Evolutionary conservation across 2,329 filamentous ascomycete genomes (phyloP).

Genomic region (Sporothrix protearum): DNA sequence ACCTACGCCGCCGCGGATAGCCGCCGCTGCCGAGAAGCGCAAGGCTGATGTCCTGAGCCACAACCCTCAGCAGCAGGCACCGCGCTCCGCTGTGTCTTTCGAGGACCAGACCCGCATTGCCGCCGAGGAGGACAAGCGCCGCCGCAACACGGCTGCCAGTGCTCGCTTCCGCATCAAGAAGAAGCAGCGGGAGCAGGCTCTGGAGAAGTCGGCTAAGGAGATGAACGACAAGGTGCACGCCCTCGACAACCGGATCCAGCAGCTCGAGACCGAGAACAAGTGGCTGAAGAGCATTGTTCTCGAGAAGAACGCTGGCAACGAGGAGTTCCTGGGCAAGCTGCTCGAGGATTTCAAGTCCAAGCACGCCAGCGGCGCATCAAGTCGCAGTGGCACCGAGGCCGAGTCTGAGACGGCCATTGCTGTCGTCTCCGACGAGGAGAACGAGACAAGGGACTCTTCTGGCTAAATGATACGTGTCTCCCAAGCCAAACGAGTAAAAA

Average conservation of each 20-base stretch:
- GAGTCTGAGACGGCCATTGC: slow-evolving; percentile 31
- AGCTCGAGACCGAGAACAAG: slow-evolving; percentile 79
- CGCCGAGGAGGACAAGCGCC: slow-evolving; percentile 85
- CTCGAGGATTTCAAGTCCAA: slow-evolving; percentile 48
- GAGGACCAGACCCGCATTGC: slow-evolving; percentile 70
- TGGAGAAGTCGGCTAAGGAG: slow-evolving; percentile 78
- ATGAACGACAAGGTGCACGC: slow-evolving; percentile 73
- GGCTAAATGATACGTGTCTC: slow-evolving; percentile 18
- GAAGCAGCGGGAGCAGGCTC: slow-evolving; percentile 87
- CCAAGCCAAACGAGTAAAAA: slow-evolving; percentile 6
- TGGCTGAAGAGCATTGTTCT: slow-evolving; percentile 77
- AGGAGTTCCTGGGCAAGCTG: slow-evolving; percentile 48
- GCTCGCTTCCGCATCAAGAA: slow-evolving; percentile 92
- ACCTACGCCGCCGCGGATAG: slow-evolving; percentile 32
- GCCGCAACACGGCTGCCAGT: slow-evolving; percentile 82
- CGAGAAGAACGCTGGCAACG: slow-evolving; percentile 69
- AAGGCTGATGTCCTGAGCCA: slow-evolving; percentile 41
- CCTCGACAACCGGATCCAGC: slow-evolving; percentile 68
- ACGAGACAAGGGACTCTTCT: slow-evolving; percentile 31
- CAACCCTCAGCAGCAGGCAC: slow-evolving; percentile 25
- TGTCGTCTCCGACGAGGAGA: slow-evolving; percentile 29
- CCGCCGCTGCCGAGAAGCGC: slow-evolving; percentile 41
- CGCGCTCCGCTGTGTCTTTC: slow-evolving; percentile 47
- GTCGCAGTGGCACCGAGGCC: slow-evolving; percentile 32
- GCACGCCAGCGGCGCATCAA: slow-evolving; percentile 22